Evolutionary conservation across 148 eudicot species (phyloP).

Genomic region (Silene latifolia): DNA sequence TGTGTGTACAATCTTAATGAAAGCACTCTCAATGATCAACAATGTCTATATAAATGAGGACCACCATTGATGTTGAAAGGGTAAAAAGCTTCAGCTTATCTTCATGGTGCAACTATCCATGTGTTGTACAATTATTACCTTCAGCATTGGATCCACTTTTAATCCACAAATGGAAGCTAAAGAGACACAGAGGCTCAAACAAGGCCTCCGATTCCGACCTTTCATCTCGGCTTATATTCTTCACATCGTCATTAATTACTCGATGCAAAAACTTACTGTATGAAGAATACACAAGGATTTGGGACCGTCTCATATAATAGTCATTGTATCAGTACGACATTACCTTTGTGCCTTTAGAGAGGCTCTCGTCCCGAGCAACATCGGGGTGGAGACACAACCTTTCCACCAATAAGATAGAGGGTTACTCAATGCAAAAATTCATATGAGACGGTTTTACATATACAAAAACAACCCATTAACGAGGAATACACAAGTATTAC

Average conservation of each 20-base stretch:
- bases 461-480: too few relatives aligned
- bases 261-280: background rate
- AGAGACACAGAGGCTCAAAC: conserved; percentile 1
- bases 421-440: too few relatives aligned
- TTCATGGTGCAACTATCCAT: background rate
- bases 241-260: background rate
- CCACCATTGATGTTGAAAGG: background rate
- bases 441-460: too few relatives aligned
- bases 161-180: conserved; percentile 1
- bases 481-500: too few relatives aligned
- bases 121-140: background rate
- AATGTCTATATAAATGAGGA: background rate
- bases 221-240: background rate
- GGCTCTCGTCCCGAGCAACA: too few relatives aligned
- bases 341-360: too few relatives aligned
- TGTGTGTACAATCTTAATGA: background rate
- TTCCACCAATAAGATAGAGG: too few relatives aligned
- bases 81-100: background rate
- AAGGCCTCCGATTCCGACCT: background rate
- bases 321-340: too few relatives aligned
- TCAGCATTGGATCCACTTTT: background rate
- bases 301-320: too few relatives aligned
- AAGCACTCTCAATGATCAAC: background rate
- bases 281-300: too few relatives aligned
- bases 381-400: too few relatives aligned